phyloP scores from a whole-genome alignment of 148 eudicot genomes.

The Vaccinium myrtillus region DNA sequence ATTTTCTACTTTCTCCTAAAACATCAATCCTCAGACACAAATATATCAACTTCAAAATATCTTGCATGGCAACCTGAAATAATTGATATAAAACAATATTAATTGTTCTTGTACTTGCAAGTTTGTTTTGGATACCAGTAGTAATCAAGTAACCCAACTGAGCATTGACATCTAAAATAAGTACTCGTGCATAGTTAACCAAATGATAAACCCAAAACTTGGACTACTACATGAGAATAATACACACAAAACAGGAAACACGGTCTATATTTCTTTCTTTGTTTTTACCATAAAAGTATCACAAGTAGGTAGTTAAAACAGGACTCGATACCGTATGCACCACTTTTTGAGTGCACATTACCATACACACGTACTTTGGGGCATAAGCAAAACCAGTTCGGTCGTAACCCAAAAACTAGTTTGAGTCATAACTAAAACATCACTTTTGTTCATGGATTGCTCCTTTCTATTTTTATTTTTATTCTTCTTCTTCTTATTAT shows the following conservation, averaged over 20 bases:
- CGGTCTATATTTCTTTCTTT: background rate
- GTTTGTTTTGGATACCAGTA: background rate
- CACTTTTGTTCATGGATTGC: background rate
- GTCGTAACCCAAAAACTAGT: background rate
- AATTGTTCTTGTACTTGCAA: background rate
- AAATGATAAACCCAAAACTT: background rate
- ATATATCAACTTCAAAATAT: background rate
- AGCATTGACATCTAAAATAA: background rate
- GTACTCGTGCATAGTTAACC: background rate
- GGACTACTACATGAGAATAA: background rate
- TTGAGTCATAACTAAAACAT: background rate
- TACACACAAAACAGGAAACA: background rate
- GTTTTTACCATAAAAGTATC: background rate
- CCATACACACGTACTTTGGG: background rate
- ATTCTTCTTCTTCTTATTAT: no score
- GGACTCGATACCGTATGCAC: background rate
- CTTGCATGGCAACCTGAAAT: background rate
- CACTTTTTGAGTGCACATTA: background rate
- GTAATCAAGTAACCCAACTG: background rate
- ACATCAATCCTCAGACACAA: background rate
- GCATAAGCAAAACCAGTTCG: background rate
- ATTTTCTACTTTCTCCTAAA: background rate
- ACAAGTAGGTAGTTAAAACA: background rate
- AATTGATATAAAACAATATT: background rate
- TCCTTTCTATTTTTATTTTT: background rate